Evolutionary conservation across 108 stramenopile species (phyloP).

Genomic region (Phaeodactylum tricornutum): DNA sequence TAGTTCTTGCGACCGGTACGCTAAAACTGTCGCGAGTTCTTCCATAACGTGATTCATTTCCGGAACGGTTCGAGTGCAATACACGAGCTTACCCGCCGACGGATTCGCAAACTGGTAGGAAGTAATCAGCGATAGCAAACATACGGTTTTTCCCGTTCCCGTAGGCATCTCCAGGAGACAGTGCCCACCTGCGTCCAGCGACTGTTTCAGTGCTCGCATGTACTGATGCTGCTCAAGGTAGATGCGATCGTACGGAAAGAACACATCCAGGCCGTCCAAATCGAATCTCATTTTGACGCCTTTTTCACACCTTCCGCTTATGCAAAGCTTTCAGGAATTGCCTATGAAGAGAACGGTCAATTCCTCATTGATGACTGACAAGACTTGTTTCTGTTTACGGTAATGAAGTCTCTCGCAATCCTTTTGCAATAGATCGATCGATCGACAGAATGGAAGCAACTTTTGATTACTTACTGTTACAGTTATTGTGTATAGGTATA

Average conservation of each 20-base stretch:
- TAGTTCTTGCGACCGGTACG: constrained; percentile 76
- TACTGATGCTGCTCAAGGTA: constrained; percentile 99
- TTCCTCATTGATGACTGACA: no score
- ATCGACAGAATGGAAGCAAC: no score
- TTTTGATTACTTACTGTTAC: no score
- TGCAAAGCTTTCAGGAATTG: no score
- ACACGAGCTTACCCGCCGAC: constrained; percentile 92
- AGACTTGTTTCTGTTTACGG: no score
- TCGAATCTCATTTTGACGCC: no score
- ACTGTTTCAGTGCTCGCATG: constrained; percentile 96
- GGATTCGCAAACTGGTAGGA: constrained; percentile 93
- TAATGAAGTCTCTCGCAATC: no score
- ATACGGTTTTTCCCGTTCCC: constrained; percentile 68
- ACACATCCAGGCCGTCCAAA: constrained; percentile 95
- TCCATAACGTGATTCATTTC: constrained; percentile 99
- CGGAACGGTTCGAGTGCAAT: constrained; percentile 99
- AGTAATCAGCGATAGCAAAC: constrained; percentile 93
- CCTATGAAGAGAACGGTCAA: no score
- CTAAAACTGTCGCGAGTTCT: constrained; percentile 89
- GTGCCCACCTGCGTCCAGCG: constrained; percentile 96
- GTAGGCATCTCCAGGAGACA: constrained; percentile 99
- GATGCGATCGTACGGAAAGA: constrained; percentile 95
- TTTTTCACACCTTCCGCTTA: no score
- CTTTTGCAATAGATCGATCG: no score
- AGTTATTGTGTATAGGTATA: no score